Evolutionary conservation across 495 filamentous ascomycete genomes (phyloP), one percentile per base, ranked within the genome.

Genomic region (Filosporella fistucella): DNA sequence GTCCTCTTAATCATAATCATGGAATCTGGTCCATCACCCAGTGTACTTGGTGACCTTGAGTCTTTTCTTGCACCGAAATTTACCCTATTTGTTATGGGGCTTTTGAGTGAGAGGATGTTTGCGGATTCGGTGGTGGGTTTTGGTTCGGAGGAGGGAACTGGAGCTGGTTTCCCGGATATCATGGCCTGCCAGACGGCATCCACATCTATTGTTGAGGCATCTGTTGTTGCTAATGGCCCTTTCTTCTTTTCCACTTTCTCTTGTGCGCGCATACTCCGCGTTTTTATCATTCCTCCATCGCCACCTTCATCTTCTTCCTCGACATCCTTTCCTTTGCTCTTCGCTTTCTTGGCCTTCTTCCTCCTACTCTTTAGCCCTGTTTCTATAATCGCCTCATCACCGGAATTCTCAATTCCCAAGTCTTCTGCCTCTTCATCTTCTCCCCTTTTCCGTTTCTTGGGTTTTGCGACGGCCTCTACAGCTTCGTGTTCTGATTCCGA

Each of bases 151-250:
- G 17, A 50, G 16, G 26, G 25, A 52, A 60, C 20, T 34, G 11
- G 65, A 49, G 22, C 6, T 20, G 49, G 26, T 26, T 54, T 53
- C 2, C 49, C 51, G 6, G 57, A 45, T 24, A 77, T 83, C 87
- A 98, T 88, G 56, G 80, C 75, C 23, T 75, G 77, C 93, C 93
- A 98, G 13, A 97, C 57, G 10, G 81, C 81, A 50, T 97, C 85
- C n/a, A 98, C 86, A 60, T 98, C 87, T 38, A 93, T 68, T 10
- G 91, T 95, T 8, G 85, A 83, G 2, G 80, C 84, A 4, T 82
- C 82, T 33, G 72, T 79, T 43, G 67, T 73, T 6, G 78, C 72
- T 25, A 82, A 65, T n/a, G 75, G 64, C n/a, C n/a, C n/a, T 67
- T 78, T 82, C 22, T 53, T 52, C 25, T 57, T 50, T 16, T 86